These are phyloP conservation scores for Fusarium proliferatum DNA, from an alignment of 2,329 filamentous ascomycete genomes.

Conservation along the genomic window DNA sequence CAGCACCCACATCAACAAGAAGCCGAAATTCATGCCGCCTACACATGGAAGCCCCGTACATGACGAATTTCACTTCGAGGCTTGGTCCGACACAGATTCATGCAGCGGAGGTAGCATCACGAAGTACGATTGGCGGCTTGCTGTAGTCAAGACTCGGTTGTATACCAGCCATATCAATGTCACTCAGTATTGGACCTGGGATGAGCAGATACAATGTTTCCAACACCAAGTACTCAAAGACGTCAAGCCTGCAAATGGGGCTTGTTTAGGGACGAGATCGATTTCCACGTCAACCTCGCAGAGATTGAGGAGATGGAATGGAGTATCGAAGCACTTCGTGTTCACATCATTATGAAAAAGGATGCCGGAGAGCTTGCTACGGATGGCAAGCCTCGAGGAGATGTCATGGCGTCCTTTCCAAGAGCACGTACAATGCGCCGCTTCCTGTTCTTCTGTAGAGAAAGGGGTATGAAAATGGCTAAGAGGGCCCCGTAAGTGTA, in stretches of 20 bases:
- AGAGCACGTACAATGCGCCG: conserved; percentile 63
- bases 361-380: conserved; percentile 40
- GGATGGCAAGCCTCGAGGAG: conserved; percentile 54
- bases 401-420: conserved; percentile 64
- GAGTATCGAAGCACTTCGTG: conserved; percentile 54
- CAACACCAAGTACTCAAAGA: conserved; percentile 66
- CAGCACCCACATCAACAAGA: conserved; percentile 42
- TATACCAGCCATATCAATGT: conserved; percentile 59
- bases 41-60: conserved; percentile 24
- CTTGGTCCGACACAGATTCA: conserved; percentile 65
- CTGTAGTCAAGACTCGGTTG: conserved; percentile 62
- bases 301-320: conserved; percentile 61
- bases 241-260: conserved; percentile 60
- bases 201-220: conserved; percentile 54
- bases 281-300: conserved; percentile 61
- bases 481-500: conserved; percentile 55
- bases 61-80: conserved; percentile 56
- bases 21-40: conserved; percentile 40
- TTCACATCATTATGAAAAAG: conserved; percentile 55
- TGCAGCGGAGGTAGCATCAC: conserved; percentile 58
- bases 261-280: conserved; percentile 60
- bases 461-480: conserved; percentile 55
- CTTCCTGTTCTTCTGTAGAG: conserved; percentile 61
- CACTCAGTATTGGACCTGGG: conserved; percentile 68
- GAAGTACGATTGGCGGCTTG: conserved; percentile 62